A percentile compares a stretch with the other conserved stretches of the same genome.
phyloP scores from a whole-genome alignment of 164 flowering plant species.

The Aristolochia contorta region DNA sequence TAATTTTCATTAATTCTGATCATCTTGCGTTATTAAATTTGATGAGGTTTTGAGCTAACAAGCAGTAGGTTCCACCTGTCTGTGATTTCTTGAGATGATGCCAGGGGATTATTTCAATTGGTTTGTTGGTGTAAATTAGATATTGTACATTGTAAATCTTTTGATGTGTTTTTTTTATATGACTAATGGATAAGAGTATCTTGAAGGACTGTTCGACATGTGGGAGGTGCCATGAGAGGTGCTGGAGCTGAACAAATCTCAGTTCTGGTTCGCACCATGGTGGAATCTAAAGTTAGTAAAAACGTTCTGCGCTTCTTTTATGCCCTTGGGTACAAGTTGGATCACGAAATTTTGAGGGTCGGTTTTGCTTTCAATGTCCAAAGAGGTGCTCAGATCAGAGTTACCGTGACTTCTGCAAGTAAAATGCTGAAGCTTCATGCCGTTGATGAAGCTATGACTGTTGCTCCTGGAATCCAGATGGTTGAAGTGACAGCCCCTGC shows the following conservation, averaged over 20 bases:
- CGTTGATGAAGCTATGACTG: slow-evolving; percentile 73
- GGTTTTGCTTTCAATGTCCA: slow-evolving; percentile 76
- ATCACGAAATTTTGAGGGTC: slow-evolving; percentile 74
- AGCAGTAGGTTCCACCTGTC: too few relatives aligned
- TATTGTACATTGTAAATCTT: too few relatives aligned
- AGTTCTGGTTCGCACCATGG: slow-evolving; percentile 67
- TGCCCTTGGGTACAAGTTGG: slow-evolving; percentile 80
- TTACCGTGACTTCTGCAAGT: slow-evolving; percentile 73
- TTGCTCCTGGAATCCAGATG: slow-evolving; percentile 84
- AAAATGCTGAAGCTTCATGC: slow-evolving; percentile 82
- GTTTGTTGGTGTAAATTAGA: too few relatives aligned
- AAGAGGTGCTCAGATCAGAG: slow-evolving; percentile 65
- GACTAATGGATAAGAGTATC: too few relatives aligned
- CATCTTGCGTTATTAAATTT: too few relatives aligned
- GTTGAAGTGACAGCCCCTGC: slow-evolving; percentile 97
- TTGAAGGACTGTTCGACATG: slow-evolving; percentile 75
- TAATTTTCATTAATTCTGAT: too few relatives aligned
- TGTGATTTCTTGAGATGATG: too few relatives aligned
- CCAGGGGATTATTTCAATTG: too few relatives aligned
- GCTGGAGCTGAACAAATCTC: slow-evolving; percentile 94
- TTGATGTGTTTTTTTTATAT: too few relatives aligned
- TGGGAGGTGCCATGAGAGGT: slow-evolving; percentile 94
- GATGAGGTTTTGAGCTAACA: too few relatives aligned
- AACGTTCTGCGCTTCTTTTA: slow-evolving; percentile 72
- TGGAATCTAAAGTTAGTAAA: slow-evolving; percentile 90